Evolutionary conservation across 352 stramenopile species (phyloP), one percentile per base, ranked within the genome.

Genomic region (Phytopythium montanum): DNA sequence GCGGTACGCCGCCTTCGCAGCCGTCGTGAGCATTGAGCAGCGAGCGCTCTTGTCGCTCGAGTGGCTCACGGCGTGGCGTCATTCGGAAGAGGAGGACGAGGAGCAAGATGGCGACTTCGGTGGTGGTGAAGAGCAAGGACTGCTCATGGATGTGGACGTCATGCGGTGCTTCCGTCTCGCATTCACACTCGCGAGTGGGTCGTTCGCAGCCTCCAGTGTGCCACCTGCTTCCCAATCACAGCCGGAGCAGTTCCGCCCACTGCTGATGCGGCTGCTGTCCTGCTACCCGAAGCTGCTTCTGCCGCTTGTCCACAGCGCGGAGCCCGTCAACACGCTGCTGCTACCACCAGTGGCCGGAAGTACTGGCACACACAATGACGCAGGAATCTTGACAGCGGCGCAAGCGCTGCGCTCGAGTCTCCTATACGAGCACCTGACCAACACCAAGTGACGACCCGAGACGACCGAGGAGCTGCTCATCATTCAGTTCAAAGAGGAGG

Each of bases 401-500:
- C 59, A 73, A 10, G 70, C 76, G 4, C 65, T 88, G 2, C 65
- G 80, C 28, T 65, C 65, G 1, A 87, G 72, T 53, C 61, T 90
- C 29, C 31, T 82, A 26, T 88, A 87, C 59, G 80, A 90, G 53
- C 73, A 79, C 57, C 62, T 67, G 29, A 62, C 64, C 34, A 82
- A 75, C 45, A 50, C 57, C 12, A 48, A 16, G n/a, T 28, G 41
- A 45, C 39, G 41, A n/a, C 14, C 23, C n/a, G n/a, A 48, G 23
- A 10, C 7, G 18, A 28, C 23, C 16, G 39, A 45, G 19, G 25
- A 23, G 19, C 39, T 5, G 39, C 36, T 42, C 16, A 42, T 42
- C 36, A 42, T 42, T 45, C 39, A 23, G 39, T 45, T 42, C 7
- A 42, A 42, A 13, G 16, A 42, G 36, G 16, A 2, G 34, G 10